Base-by-base conservation (phyloP, 164 flowering plant species). In the Annona squamosa region DNA sequence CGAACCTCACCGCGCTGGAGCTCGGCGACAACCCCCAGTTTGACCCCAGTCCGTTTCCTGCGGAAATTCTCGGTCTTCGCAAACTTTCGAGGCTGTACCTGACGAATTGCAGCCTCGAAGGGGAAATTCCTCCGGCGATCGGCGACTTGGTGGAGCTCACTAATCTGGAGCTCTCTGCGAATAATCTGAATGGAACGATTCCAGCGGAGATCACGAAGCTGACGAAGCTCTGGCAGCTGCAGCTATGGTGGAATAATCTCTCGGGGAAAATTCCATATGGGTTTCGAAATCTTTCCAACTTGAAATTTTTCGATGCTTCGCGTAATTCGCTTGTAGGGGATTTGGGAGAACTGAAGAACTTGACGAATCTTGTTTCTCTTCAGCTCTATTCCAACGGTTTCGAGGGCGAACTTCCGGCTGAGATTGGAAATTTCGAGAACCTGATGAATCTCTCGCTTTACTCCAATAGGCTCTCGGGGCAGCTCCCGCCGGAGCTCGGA, bases 391-490 rank as follows among this genome's bases (percentile, higher is more conserved):
- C 82, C 57, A 90, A 90, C 65, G 17, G 74, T 2, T 74, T 90
- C 12, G 68, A 86, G 17, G 94, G 94, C 0, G 81, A 80, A 26
- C 6, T 90, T 1, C 94, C 94, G 18, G 65, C 74, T 5, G 94
- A 90, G 73, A 69, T 90, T 3, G 94, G 94, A 1, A 86, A 86
- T 2, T 88, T 90, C 77, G 81, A 74, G 75, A 63, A 62, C 4
- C 82, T 93, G 3, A 90, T 87, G 43, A 86, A 89, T 69, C 77
- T 96, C 0, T 93, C 99, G 0, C 79, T 96, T 3, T 96, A 89
- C 79, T 65, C 68, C 0, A 96, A 96, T 78, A 75, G 67, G 71
- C 81, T 96, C 3, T 84, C 87, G 0, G 99, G 99, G 10, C 4
- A 84, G 48, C 80, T 96, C 1, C 99, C 98, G 47, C 81, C 68